Evolutionary conservation across 2,329 filamentous ascomycete genomes (phyloP).

Genomic region (Graphilbum sp.): DNA sequence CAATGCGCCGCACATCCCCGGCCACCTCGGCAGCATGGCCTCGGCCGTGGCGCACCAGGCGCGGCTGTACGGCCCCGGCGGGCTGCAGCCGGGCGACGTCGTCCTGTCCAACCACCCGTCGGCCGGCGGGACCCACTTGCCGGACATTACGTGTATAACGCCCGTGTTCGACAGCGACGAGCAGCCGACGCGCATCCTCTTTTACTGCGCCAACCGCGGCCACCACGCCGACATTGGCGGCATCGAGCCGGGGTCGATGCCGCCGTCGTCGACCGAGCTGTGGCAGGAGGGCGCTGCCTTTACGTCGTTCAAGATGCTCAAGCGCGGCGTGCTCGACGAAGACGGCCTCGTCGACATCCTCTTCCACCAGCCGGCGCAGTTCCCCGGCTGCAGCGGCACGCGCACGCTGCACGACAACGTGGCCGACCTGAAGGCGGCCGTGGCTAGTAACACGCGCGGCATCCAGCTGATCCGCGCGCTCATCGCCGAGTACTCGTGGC

Average conservation of each 20-base stretch:
- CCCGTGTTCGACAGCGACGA: conserved; percentile 56
- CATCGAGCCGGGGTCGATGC: conserved; percentile 70
- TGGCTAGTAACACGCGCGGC: conserved; percentile 59
- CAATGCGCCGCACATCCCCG: conserved; percentile 64
- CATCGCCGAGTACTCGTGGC: conserved; percentile 48
- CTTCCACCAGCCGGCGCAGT: conserved; percentile 47
- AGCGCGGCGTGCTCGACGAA: conserved; percentile 62
- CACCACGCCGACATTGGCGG: conserved; percentile 78
- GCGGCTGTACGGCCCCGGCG: conserved; percentile 64
- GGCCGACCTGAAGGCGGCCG: conserved; percentile 59
- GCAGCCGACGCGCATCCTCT: too few species aligned
- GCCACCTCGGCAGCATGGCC: conserved; percentile 68
- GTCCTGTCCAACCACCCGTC: conserved; percentile 73
- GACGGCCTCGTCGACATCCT: conserved; percentile 47
- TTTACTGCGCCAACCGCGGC: conserved; percentile 65
- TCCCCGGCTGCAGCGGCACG: conserved; percentile 53
- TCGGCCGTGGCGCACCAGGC: conserved; percentile 63
- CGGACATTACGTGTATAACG: conserved; percentile 67
- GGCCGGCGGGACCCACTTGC: conserved; percentile 68
- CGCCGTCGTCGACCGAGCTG: conserved; percentile 50
- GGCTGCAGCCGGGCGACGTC: conserved; percentile 62
- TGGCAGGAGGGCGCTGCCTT: conserved; percentile 50
- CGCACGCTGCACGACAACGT: conserved; percentile 58
- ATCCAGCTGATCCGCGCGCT: conserved; percentile 54
- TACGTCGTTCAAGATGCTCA: conserved; percentile 53